These are phyloP conservation scores for Prinsepia uniflora DNA, from an alignment of 306 rosid species.

Conservation along the genomic window DNA sequence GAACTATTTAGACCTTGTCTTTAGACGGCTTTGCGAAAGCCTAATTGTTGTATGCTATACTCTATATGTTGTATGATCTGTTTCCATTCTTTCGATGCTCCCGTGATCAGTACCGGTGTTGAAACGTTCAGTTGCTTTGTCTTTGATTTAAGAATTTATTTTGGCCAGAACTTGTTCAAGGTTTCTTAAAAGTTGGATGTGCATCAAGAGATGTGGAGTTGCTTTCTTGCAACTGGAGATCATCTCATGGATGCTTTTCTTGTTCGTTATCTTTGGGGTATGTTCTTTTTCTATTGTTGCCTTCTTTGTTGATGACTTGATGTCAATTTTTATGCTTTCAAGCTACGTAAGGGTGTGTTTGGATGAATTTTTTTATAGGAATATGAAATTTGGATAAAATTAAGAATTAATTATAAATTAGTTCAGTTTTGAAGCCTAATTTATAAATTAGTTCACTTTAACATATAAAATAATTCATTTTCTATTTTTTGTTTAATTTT, in stretches of 20 bases:
- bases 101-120: not conserved
- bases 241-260: not conserved
- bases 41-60: slow-evolving; percentile 14
- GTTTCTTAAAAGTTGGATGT: not conserved
- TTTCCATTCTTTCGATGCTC: not conserved
- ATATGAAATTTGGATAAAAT: too few relatives aligned
- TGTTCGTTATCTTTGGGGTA: not conserved
- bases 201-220: not conserved
- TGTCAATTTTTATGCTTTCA: too few relatives aligned
- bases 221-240: not conserved
- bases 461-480: too few relatives aligned
- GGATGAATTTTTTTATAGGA: too few relatives aligned
- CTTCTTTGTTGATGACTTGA: too few relatives aligned
- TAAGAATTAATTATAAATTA: too few relatives aligned
- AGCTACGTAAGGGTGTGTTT: too few relatives aligned
- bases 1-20: slow-evolving; percentile 17
- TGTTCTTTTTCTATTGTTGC: not conserved
- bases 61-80: not conserved
- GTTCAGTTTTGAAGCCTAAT: too few relatives aligned
- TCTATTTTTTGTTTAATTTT: too few relatives aligned
- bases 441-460: too few relatives aligned
- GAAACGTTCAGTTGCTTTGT: not conserved
- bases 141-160: not conserved
- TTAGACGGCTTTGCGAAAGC: slow-evolving; percentile 22
- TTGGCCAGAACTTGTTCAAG: not conserved